These are phyloP conservation scores for Corylus heterophylla DNA, from an alignment of 306 rosid genomes.

Conservation along the genomic window DNA sequence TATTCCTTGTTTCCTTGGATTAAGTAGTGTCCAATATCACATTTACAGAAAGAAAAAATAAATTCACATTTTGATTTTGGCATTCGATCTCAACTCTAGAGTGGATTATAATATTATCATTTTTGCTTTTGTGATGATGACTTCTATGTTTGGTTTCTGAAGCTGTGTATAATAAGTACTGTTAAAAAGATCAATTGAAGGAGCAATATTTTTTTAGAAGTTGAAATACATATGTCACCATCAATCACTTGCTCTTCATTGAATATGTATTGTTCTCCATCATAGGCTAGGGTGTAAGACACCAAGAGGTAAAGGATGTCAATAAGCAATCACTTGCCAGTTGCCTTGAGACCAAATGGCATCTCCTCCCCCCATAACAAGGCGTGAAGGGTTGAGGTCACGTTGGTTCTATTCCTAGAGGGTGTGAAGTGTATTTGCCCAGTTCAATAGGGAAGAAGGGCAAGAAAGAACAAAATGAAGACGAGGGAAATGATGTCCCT, in stretches of 20 bases:
- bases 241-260: neutral
- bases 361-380: neutral
- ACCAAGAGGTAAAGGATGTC: neutral
- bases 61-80: neutral
- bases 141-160: neutral
- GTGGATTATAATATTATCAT: neutral
- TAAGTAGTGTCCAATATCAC: neutral
- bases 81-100: neutral
- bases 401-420: neutral
- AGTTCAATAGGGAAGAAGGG: neutral
- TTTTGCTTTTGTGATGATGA: neutral
- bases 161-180: neutral
- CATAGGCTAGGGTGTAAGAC: neutral
- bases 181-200: neutral
- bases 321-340: neutral
- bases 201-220: neutral
- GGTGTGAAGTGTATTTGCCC: neutral
- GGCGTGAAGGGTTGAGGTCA: neutral
- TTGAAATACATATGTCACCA: neutral
- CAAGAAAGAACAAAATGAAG: neutral
- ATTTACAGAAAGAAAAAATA: too few relatives aligned
- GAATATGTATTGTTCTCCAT: neutral
- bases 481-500: neutral
- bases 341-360: neutral
- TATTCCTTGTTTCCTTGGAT: neutral